Evolutionary conservation across 805 yeast species (phyloP), one percentile per base, ranked within the genome.

Genomic region (Metschnikowia dekortorum): DNA sequence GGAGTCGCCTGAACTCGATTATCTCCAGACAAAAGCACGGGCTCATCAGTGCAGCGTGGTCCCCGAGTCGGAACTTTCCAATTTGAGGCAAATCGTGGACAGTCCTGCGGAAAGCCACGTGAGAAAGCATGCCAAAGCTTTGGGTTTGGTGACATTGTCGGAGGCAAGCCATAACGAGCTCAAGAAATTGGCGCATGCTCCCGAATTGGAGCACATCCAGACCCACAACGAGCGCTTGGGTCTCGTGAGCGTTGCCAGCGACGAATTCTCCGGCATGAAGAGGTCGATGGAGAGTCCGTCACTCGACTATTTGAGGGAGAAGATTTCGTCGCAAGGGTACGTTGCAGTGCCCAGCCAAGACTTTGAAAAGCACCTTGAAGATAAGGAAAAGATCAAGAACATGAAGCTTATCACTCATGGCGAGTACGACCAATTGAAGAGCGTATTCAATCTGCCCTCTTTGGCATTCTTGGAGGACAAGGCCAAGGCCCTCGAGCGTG

Each of bases 311-410:
- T 53, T 61, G 39, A 53, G 45, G 9, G 46, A 53, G 39, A 55
- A 53, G 11, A 51, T 56, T 4, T 52, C 54, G 9, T 46, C 54
- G 11, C 50, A 48, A 18, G 61, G 61, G 6, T 56, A 39, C 32
- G 58, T 57, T n/a, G 59, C 60, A 4, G 54, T 58, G 6, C 58
- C 61, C 8, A 51, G 53, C n/a, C 53, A 40, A 39, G 59, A 58
- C 10, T 58, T 58, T 38, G 52, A 51, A 46, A 34, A 41, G 42
- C 67, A 63, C 38, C 52, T 78, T 18, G 61, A 61, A 34, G 66
- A 65, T 30, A 65, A 56, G 29, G 58, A 58, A 44, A 51, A 64
- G 46, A 73, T 77, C 2, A 56, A 53, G 4, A 53, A 56, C 30
- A 53, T 60, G 63, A 54, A 53, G 47, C 55, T 64, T 22, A 49